These are phyloP conservation scores for Stagonosporopsis cucurbitacearum DNA, from an alignment of 2,329 filamentous ascomycete species.

Conservation along the genomic window DNA sequence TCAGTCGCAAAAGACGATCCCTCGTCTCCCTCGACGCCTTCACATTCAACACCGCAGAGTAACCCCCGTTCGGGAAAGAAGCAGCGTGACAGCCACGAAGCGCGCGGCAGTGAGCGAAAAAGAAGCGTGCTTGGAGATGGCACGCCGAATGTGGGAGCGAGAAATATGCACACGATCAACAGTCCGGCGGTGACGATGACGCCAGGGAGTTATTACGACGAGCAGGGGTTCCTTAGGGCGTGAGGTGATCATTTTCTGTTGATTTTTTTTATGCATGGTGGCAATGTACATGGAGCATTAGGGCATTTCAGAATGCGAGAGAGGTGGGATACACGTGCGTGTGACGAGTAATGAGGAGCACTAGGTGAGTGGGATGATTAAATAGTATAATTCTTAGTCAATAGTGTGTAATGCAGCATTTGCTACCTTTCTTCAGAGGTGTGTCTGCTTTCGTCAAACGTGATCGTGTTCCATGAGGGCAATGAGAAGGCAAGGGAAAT, in stretches of 20 bases:
- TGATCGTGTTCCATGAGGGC: background rate
- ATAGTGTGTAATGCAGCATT: slow-evolving; percentile 15
- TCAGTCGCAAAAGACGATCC: slow-evolving; percentile 2
- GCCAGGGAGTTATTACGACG: slow-evolving; percentile 45
- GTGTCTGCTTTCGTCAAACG: background rate
- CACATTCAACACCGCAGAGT: background rate
- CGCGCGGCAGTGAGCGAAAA: slow-evolving; percentile 19
- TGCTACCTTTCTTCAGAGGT: background rate
- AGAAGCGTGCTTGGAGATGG: slow-evolving; percentile 25
- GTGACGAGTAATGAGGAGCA: background rate
- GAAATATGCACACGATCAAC: slow-evolving; percentile 24
- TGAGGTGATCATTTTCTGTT: background rate
- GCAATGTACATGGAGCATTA: background rate
- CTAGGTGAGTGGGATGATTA: background rate
- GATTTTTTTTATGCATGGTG: too few species aligned
- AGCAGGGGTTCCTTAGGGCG: slow-evolving; percentile 38
- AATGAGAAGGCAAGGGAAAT: background rate
- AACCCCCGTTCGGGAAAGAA: background rate
- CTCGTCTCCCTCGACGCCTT: background rate
- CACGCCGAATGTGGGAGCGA: slow-evolving; percentile 32
- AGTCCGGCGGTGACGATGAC: slow-evolving; percentile 22
- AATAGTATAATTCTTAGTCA: slow-evolving; percentile 15
- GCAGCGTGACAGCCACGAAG: background rate
- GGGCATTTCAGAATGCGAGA: background rate
- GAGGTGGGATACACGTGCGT: background rate